Base-by-base conservation (phyloP, 2,329 filamentous ascomycete genomes). In the Verticillium longisporum region DNA sequence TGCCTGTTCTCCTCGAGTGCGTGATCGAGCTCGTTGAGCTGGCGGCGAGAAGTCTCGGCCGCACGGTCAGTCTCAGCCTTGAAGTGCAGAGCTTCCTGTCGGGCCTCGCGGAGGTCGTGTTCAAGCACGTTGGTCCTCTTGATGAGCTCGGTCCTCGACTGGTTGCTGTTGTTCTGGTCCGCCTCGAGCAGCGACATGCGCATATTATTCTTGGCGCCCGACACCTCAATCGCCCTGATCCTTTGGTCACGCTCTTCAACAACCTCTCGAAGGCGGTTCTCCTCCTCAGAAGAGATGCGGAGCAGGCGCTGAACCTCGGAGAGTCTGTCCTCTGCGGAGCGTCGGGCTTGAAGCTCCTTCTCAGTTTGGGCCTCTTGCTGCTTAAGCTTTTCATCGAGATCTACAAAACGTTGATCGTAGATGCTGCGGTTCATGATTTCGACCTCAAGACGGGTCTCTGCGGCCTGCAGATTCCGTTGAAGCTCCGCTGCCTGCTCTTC, bases 301-400 rank as follows among this genome's bases (percentile, higher is more conserved):
- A 92, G 80, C 26, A 88, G 81, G 60, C 86, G 82, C 72, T 92
- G 88, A n/a, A 87, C 81, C 69, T 93, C 89, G 5, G 87, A 83
- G 14, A 91, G 77, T 63, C 85, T 84, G 68, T 93, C 90, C 71
- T 93, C 89, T 1, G 88, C 87, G 37, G 85, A 80, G 60, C 88
- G 83, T 62, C 89, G 85, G 56, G 77, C 75, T 55, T 81, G 78
- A 62, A 88, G 76, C 67, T 93, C 88, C 59, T 84, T 76, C 64
- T 92, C 88, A 1, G 82, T 83, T 61, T 83, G 82, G 38, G 81
- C 79, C 66, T 91, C 87, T 38, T 88, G 84, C 10, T 83, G 75
- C 62, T 83, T 82, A 55, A 91, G 78, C 70, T 86, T 86, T 55
- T 86, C 86, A 70, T 92, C 89, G 1, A 93, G 80, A 55, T 90